phyloP scores from a whole-genome alignment of 202 grass and related monocot genomes.

The Cymbopogon flexuosus region DNA sequence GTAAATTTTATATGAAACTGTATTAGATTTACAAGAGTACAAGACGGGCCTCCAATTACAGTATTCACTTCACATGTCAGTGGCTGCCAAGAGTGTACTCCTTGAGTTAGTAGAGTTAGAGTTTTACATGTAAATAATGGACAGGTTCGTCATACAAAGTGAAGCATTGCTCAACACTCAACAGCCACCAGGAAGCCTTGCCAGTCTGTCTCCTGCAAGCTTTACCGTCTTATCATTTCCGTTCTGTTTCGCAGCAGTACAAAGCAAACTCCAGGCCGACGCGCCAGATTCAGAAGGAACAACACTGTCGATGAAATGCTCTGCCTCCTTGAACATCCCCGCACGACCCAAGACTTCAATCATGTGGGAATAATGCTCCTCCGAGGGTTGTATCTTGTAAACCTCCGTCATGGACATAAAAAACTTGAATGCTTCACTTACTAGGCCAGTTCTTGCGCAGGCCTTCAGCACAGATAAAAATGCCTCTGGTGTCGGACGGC shows the following conservation, averaged over 20 bases:
- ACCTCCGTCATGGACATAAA: constrained; percentile 55
- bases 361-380: constrained; percentile 47
- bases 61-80: not conserved
- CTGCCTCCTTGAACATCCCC: constrained; percentile 66
- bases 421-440: constrained; percentile 49
- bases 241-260: constrained; percentile 32
- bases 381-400: constrained; percentile 47
- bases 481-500: constrained; percentile 31
- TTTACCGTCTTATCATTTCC: constrained; percentile 26
- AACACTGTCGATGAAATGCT: constrained; percentile 58
- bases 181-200: constrained; percentile 1
- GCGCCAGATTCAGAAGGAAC: constrained; percentile 44
- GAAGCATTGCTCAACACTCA: constrained; percentile 9
- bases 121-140: not conserved
- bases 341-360: constrained; percentile 47
- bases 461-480: constrained; percentile 54
- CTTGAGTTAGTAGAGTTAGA: not conserved
- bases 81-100: not conserved
- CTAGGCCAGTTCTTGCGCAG: constrained; percentile 48
- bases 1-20: no score
- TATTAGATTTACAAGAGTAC: no score
- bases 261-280: constrained; percentile 45
- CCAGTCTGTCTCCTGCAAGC: constrained; percentile 35
- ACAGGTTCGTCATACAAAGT: not conserved
- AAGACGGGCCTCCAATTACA: not conserved